Base-by-base conservation (phyloP, 78 protist genomes). In the Dictyostelium firmibasis region DNA sequence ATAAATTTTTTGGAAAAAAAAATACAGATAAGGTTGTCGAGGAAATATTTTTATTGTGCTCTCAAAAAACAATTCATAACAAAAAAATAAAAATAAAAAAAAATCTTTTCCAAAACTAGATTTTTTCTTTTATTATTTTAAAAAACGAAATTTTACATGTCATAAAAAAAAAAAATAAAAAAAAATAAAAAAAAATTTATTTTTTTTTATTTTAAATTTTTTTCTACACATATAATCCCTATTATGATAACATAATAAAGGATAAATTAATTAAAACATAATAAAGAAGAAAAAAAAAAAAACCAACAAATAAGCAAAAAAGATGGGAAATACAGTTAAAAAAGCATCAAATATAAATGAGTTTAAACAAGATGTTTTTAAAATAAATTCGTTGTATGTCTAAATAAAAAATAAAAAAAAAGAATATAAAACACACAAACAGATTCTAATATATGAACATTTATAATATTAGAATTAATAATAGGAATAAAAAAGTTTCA, bases 1-100 rank as follows among this genome's bases (percentile, higher is more conserved):
- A n/a, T n/a, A n/a, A n/a, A n/a, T n/a, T 97, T 97, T 77, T 44
- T 97, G 64, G 98, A 97, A 70, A 86, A 35, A 94, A 96, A 16
- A 43, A 74, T 8, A 82, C 96, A 5, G 98, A 97, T 35, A 96
- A 97, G 23, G 78, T 74, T 67, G 96, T 97, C 4, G 98, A 94
- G 27, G 98, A 97, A 10, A 81, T 92, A 16, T 97, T 97, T 84
- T 82, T 95, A 57, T 91, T 91, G 69, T 92, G 96, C 23, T 86
- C 97, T 16, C 81, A 91, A 25, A 64, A 94, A 50, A 95, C n/a
- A n/a, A n/a, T n/a, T 97, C 81, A 92, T 97, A 20, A 86, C 95
- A 76, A 97, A 97, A 57, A 16, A 20, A 57, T 6, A 57, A 57
- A 57, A 57, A 57, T 6, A 50, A n/a, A 69, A 27, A 69, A 0